Evolutionary conservation across 208 protist species (phyloP), one percentile per base, ranked within the genome.

Genomic region (Leishmania guyanensis): DNA sequence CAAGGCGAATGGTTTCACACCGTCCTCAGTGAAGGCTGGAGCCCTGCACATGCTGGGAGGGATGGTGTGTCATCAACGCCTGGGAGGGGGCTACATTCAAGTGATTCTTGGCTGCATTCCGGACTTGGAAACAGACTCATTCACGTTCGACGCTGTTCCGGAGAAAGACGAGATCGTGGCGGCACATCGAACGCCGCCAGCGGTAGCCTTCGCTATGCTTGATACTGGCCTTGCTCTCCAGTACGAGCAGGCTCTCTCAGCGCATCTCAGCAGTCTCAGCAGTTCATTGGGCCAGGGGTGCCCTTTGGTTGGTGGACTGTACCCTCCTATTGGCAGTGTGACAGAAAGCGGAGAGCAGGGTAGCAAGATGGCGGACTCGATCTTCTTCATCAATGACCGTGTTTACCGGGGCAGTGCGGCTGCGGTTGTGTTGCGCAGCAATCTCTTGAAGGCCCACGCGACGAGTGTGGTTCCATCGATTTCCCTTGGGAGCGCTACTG

Each of bases 361-460:
- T 33, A 64, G 82, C 3, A 86, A 89, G 43, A 78, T 92, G 36
- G 88, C 89, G 39, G 91, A 95, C 71, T 96, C 94, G 20, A 78
- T 97, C 3, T 97, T 94, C 56, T 97, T 96, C 79, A 75, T 96
- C 43, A 94, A 96, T 71, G 92, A 96, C 77, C 84, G 92, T 17
- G 89, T 96, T 0, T 96, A 94, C 79, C 90, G 89, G 50, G 92
- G 94, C 16, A 96, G 92, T 77, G 92, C 92, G 16, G 90, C 89
- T 16, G 91, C 87, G 33, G 84, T 94, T 46, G 75, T 96, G 75
- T 86, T 97, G 70, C 94, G 92, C 69, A 95, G 91, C 82, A 83
- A 81, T 10, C 84, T 91, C 54, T 29, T 96, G 51, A 90, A 88
- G 56, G 92, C 91, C 10, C 88, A 92, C 65, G 66, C 87, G 1